These are phyloP conservation scores for Arxiozyma bovina DNA, from an alignment of 1,139 yeast genomes.

Conservation along the genomic window DNA sequence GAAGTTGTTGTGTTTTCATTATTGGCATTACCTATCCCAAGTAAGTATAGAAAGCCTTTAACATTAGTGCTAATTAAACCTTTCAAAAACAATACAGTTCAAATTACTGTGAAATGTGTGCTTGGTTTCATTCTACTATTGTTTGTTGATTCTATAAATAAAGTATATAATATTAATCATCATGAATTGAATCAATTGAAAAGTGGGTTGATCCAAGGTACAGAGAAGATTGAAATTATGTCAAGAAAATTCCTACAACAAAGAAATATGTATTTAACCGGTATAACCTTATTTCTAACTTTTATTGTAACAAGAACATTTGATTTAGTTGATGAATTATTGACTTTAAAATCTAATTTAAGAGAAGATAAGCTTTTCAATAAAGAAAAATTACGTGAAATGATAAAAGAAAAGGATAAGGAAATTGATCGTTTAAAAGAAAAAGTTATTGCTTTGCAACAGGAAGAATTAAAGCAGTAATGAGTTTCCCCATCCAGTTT, in stretches of 20 bases:
- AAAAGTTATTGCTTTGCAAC: slow-evolving; percentile 58
- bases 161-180: slow-evolving; percentile 61
- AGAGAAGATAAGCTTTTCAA: slow-evolving; percentile 19
- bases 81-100: slow-evolving; percentile 61
- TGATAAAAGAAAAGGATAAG: slow-evolving; percentile 44
- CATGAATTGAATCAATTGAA: slow-evolving; percentile 35
- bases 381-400: slow-evolving; percentile 6
- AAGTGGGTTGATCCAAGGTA: slow-evolving; percentile 2
- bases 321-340: slow-evolving; percentile 66
- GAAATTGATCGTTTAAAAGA: slow-evolving; percentile 60
- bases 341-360: slow-evolving; percentile 49
- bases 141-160: slow-evolving; percentile 81
- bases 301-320: slow-evolving; percentile 83
- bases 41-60: slow-evolving; percentile 59
- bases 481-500: no score
- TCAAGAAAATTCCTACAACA: slow-evolving; percentile 89
- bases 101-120: slow-evolving; percentile 71
- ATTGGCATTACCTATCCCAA: slow-evolving; percentile 81
- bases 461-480: slow-evolving; percentile 35
- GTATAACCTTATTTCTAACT: slow-evolving; percentile 86
- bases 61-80: slow-evolving; percentile 59
- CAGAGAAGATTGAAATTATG: slow-evolving; percentile 23
- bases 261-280: slow-evolving; percentile 93
- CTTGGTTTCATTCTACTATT: slow-evolving; percentile 76
- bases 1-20: slow-evolving; percentile 80